Conservation (phyloP, 495 filamentous ascomycete species). For the Astrothelium macrocarpum region DNA sequence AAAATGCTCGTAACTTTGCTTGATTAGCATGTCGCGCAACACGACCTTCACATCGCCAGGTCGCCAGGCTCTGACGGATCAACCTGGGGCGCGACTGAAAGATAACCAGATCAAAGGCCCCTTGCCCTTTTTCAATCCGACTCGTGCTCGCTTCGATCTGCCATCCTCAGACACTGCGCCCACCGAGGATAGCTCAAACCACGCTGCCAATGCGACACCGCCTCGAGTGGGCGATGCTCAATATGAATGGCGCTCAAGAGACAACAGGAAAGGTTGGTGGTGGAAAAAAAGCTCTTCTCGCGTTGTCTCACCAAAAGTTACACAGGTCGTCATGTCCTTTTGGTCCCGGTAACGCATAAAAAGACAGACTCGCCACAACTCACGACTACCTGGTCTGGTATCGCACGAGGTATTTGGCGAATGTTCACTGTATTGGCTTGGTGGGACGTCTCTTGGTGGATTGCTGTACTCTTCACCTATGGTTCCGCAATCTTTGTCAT, state of each 20-base stretch:
- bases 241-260: neutral
- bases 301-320: too few species aligned
- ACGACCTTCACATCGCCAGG: neutral
- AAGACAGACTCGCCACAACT: neutral
- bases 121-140: conserved; percentile 1
- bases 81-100: neutral
- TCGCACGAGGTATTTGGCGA: neutral
- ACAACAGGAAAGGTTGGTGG: conserved; percentile 2
- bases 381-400: neutral
- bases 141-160: neutral
- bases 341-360: neutral
- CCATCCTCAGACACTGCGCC: neutral
- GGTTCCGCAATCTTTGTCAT: conserved; percentile 11
- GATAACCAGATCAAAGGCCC: neutral
- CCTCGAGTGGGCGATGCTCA: conserved; percentile 1
- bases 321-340: neutral
- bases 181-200: neutral
- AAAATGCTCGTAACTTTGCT: too few species aligned
- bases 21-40: neutral
- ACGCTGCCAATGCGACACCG: neutral
- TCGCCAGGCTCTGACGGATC: neutral
- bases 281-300: too few species aligned
- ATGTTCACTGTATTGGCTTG: neutral
- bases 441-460: conserved; percentile 2
- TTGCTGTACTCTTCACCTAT: conserved; percentile 12